Base-by-base conservation (phyloP, 495 filamentous ascomycete genomes). In the Aspergillus nidulans region DNA sequence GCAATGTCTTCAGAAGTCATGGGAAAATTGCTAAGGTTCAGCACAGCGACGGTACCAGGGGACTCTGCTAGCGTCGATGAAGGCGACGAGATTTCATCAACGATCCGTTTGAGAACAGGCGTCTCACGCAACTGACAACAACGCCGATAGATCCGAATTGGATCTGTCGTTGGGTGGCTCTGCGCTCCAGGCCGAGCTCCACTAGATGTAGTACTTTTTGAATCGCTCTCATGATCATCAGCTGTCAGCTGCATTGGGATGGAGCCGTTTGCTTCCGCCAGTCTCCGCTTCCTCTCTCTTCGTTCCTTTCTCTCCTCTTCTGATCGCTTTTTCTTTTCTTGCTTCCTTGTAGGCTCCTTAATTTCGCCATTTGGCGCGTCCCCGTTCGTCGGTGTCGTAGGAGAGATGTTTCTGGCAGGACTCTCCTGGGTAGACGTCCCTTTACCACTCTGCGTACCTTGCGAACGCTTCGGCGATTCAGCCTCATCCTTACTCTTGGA, bases 101-200 rank as follows among this genome's bases (percentile, higher is more conserved):
- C 89, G 32, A 98, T 87, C 60, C 86, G 88, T 63, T 91, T 91
- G 20, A 97, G 75, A 34, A 95, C 89, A 1, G 88, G 88, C 0
- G 91, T 92, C 71, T 97, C 94, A 57, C 94, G 78, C 21, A 98
- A 74, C 63, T 97, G 92, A 63, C 94, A 97, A 66, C 94, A 97
- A 52, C 94, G 82, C 46, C 91, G 82, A 69, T 98, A 98, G 67
- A 98, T 96, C 52, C 92, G 82, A 8, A 91, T 79, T 6, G 94
- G 92, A 64, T 96, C 92, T 16, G 88, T 96, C 4, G 92, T 97
- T 0, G 92, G 91, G 26, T 79, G 80, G 48, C 81, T 79, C 59
- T 87, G 84, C 13, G 80, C 75, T 54, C 76, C 84, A 16, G 82
- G 55, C 19, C 69, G 70, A 12, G 65, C 36, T 13, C 23, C 44